Conservation (phyloP, 164 flowering plant species). For the Tetracentron sinense region DNA sequence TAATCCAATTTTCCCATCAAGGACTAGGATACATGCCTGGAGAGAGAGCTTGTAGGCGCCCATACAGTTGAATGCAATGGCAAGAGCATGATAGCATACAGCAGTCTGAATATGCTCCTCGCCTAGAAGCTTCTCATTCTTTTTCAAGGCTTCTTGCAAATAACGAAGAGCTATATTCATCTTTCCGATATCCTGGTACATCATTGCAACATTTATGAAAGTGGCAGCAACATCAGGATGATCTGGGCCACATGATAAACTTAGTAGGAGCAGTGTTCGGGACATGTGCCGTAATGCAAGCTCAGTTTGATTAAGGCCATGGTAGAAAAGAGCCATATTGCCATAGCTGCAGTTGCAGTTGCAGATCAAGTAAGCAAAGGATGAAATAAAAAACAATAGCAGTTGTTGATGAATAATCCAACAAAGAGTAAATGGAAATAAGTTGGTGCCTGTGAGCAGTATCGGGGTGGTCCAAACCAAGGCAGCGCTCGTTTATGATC, state of each 20-base stretch:
- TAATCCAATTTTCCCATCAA: neutral
- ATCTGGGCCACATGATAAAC: conserved; percentile 92
- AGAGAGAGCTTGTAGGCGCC: conserved; percentile 94
- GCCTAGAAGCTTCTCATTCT: conserved; percentile 92
- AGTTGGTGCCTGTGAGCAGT: conserved; percentile 86
- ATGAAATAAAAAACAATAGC: conserved; percentile 2
- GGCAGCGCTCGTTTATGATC: conserved; percentile 93
- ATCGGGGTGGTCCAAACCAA: conserved; percentile 98
- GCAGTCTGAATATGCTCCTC: conserved; percentile 98
- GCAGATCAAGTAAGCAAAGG: conserved; percentile 7
- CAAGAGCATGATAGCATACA: conserved; percentile 97
- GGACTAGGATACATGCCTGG: conserved; percentile 47
- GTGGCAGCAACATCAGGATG: conserved; percentile 99
- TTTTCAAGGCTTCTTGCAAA: conserved; percentile 95
- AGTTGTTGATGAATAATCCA: neutral
- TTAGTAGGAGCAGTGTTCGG: conserved; percentile 71
- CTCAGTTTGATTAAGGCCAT: conserved; percentile 95
- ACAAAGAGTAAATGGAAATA: neutral
- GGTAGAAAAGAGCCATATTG: conserved; percentile 98
- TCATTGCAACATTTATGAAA: conserved; percentile 96
- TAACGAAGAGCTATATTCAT: conserved; percentile 91
- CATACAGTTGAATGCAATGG: conserved; percentile 95
- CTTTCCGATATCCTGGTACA: conserved; percentile 96
- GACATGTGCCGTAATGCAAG: conserved; percentile 93
- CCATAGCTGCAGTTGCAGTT: conserved; percentile 66